A percentile compares a stretch with the other conserved stretches of the same genome.
Evolutionary conservation across 2,329 filamentous ascomycete genomes (phyloP).

Genomic region (Fusarium zealandicum): DNA sequence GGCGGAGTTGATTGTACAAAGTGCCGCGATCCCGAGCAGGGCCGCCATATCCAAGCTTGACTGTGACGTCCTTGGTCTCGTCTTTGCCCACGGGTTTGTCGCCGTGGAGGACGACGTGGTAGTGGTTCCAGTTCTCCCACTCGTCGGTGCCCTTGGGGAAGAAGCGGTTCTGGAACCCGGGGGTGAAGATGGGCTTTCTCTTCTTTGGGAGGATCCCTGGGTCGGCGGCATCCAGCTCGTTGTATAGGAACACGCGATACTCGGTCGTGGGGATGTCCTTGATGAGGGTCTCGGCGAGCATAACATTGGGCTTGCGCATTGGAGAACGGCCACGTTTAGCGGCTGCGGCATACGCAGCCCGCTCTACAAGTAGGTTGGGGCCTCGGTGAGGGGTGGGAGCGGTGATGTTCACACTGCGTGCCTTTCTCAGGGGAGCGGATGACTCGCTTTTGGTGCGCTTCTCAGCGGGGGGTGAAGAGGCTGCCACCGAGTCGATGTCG

Average conservation of each 20-base stretch:
- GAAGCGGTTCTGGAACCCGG: conserved; percentile 16
- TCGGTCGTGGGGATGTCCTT: conserved; percentile 17
- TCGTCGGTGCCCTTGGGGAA: conserved; percentile 1
- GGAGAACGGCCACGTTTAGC: no score
- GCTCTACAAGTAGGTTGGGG: no score
- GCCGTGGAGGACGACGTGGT: conserved; percentile 12
- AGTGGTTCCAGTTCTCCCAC: conserved; percentile 8
- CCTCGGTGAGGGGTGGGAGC: neutral
- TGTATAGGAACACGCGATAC: conserved; percentile 15
- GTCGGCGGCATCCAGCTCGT: conserved; percentile 7
- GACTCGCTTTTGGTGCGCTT: neutral
- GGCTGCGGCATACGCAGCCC: no score
- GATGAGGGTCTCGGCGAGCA: conserved; percentile 19
- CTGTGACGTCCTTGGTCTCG: neutral
- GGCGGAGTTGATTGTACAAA: conserved; percentile 8
- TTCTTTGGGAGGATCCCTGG: neutral
- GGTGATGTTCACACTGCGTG: neutral
- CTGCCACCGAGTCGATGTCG: neutral
- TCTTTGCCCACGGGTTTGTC: neutral
- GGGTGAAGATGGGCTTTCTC: conserved; percentile 11
- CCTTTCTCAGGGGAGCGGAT: neutral
- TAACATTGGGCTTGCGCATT: no score
- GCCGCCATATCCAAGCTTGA: conserved; percentile 22
- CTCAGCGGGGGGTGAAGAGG: neutral
- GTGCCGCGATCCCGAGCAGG: neutral